Evolutionary conservation across 1,139 yeast species (phyloP).

Genomic region (Suhomyces atakaporum): DNA sequence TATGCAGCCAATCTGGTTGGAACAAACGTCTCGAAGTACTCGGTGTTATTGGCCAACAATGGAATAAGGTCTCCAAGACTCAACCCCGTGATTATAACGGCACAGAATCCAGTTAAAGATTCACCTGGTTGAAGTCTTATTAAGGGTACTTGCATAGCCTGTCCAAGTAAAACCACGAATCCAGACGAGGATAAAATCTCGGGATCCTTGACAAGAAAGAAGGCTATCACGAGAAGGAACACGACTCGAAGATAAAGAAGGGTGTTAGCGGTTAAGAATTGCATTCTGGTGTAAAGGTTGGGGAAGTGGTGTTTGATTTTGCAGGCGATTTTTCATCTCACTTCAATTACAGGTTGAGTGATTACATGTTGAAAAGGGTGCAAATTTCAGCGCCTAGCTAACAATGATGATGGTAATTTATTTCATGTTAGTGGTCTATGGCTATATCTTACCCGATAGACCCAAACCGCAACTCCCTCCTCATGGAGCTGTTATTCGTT

Average conservation of each 20-base stretch:
- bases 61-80: slow-evolving; percentile 62
- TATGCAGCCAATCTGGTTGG: slow-evolving; percentile 64
- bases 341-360: not conserved
- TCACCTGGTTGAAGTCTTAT: slow-evolving; percentile 44
- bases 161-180: slow-evolving; percentile 56
- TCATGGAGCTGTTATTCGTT: slow-evolving; percentile 7
- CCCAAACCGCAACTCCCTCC: slow-evolving; percentile 6
- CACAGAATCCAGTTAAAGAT: slow-evolving; percentile 55
- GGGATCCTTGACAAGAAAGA: slow-evolving; percentile 45
- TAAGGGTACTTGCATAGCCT: slow-evolving; percentile 49
- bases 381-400: slow-evolving; percentile 1
- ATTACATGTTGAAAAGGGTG: slow-evolving; percentile 5
- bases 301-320: not conserved
- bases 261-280: slow-evolving; percentile 54
- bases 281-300: too few relatives aligned
- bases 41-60: slow-evolving; percentile 53
- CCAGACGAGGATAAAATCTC: slow-evolving; percentile 43
- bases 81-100: slow-evolving; percentile 44
- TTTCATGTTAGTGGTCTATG: not conserved
- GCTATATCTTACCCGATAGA: slow-evolving; percentile 1
- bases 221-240: slow-evolving; percentile 48
- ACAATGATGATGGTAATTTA: not conserved
- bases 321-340: slow-evolving; percentile 1
- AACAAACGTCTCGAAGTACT: slow-evolving; percentile 65
- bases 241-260: slow-evolving; percentile 52